Conservation (phyloP, 1,284 basidiomycete genomes). For the Ustilago xerochloae region DNA sequence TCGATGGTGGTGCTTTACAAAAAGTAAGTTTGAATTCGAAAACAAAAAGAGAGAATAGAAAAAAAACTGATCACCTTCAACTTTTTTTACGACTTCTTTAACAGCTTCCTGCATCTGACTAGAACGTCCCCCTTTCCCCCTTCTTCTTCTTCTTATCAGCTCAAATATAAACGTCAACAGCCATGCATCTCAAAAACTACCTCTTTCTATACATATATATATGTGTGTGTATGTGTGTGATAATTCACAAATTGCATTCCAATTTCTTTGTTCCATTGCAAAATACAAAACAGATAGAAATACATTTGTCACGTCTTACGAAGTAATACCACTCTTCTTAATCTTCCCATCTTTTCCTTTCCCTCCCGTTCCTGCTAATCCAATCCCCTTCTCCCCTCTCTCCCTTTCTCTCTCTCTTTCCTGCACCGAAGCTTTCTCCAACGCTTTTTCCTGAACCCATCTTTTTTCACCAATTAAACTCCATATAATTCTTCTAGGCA, state of each 20-base stretch:
- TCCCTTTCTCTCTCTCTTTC: slow-evolving; percentile 6
- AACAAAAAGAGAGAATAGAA: background rate
- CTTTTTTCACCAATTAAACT: slow-evolving; percentile 12
- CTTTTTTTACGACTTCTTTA: background rate
- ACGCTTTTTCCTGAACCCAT: background rate
- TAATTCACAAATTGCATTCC: no score
- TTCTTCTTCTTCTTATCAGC: background rate
- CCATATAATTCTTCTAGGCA: slow-evolving; percentile 55
- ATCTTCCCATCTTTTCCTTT: slow-evolving; percentile 17
- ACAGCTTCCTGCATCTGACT: slow-evolving; percentile 34
- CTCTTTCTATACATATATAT: no score
- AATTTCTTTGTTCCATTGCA: no score
- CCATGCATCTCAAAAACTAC: no score
- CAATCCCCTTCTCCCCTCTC: background rate
- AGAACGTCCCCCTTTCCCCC: background rate
- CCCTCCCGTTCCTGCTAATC: background rate
- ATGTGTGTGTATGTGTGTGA: no score
- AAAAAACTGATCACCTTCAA: background rate
- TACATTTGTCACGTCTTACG: no score
- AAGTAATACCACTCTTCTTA: slow-evolving; percentile 26
- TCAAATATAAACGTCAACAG: background rate
- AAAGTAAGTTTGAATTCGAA: slow-evolving; percentile 13
- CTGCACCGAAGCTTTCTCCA: background rate
- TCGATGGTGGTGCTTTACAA: slow-evolving; percentile 49
- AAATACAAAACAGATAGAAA: no score